Conservation (phyloP, 768 basidiomycete species). For the Suillus variegatus region DNA sequence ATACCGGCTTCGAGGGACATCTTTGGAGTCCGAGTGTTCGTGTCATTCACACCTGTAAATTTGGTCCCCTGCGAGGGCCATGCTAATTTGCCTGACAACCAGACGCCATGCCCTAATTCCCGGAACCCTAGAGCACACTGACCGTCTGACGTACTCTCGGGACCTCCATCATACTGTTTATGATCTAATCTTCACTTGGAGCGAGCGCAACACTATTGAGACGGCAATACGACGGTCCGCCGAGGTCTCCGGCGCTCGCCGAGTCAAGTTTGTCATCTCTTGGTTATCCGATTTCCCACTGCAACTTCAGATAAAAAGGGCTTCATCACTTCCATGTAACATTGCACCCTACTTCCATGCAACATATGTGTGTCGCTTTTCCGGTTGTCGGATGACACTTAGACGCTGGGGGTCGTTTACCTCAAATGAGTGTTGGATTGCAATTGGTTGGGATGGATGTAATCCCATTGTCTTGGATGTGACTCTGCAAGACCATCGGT, state of each 20-base stretch:
- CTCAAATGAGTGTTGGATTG: not conserved
- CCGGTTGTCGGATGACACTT: not conserved
- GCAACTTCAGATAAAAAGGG: not conserved
- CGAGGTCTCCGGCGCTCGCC: not conserved
- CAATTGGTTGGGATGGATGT: conserved; percentile 2
- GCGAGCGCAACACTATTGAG: not conserved
- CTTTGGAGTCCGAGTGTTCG: conserved; percentile 37
- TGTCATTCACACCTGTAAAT: too few species aligned
- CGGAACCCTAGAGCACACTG: too few species aligned
- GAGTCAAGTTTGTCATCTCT: not conserved
- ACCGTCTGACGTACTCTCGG: too few species aligned
- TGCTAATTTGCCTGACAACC: too few species aligned
- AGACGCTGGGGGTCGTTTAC: not conserved
- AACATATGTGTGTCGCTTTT: not conserved
- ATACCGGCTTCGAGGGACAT: conserved; percentile 48
- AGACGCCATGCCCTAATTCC: too few species aligned
- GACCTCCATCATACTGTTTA: too few species aligned
- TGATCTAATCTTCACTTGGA: not conserved
- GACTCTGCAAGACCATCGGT: conserved; percentile 43
- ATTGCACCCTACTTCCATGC: not conserved
- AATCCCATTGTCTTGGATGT: not conserved
- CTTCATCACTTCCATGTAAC: not conserved
- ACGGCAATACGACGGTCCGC: too few species aligned
- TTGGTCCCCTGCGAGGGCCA: too few species aligned
- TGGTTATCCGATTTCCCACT: not conserved